These are phyloP conservation scores for Yamadazyma triangularis DNA, from an alignment of 1,139 yeast species.

Conservation along the genomic window DNA sequence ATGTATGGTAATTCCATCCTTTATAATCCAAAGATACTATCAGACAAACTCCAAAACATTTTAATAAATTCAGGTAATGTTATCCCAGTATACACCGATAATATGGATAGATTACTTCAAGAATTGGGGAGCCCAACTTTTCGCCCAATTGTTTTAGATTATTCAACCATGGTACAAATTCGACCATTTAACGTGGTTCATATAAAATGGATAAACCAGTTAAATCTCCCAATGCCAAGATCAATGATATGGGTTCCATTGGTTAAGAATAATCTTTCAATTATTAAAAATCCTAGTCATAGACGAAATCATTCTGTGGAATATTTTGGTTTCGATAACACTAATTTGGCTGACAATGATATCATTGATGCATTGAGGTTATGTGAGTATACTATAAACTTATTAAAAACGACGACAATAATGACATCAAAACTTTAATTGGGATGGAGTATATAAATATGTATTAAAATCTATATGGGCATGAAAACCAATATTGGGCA, in stretches of 20 bases:
- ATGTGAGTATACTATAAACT: background rate
- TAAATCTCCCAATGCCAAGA: background rate
- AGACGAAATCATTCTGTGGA: too few species aligned
- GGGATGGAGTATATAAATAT: too few species aligned
- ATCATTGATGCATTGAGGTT: background rate
- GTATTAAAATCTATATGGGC: too few species aligned
- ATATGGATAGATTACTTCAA: background rate
- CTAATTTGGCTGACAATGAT: too few species aligned
- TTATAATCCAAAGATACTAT: background rate
- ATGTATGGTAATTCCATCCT: background rate
- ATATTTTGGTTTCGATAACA: too few species aligned
- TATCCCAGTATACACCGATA: background rate
- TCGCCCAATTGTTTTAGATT: background rate
- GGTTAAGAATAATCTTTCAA: background rate
- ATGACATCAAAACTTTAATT: too few species aligned
- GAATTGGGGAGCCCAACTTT: background rate
- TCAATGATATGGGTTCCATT: background rate
- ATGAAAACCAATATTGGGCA: too few species aligned
- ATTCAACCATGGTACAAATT: background rate
- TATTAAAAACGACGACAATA: too few species aligned
- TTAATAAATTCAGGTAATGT: background rate
- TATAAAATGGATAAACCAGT: background rate
- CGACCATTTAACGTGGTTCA: background rate
- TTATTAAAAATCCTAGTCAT: too few species aligned
- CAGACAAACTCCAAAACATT: background rate